Base-by-base conservation (phyloP, 177 flowering plant species). In the Vitis hybrid region DNA sequence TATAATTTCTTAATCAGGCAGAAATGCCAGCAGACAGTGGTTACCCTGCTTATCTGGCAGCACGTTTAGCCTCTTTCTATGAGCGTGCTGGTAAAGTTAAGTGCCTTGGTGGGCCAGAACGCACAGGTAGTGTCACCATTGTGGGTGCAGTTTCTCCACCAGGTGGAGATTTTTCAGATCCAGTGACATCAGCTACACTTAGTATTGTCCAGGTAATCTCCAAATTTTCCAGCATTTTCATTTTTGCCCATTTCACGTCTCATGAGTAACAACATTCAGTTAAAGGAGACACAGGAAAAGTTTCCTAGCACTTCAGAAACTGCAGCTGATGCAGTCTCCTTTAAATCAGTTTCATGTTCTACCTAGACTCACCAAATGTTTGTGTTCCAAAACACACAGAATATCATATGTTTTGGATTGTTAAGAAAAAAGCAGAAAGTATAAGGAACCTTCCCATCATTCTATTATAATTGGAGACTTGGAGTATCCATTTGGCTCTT, bases 21-120 rank as follows among this genome's bases (percentile, higher is more conserved):
- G 99, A 95, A 78, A 95, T 95, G 99, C 99, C 99, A 50, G 99
- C 98, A 13, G 99, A 95, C 79, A 93, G 98, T 87, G 99, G 99
- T 72, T 95, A 95, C 73, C 99, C 99, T 82, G 99, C 99, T 76
- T 95, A 95, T 72, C 74, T 95, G 78, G 99, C 99, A 49, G 97
- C 99, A 51, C 95, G 98, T 78, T 85, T 95, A 66, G 99, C 99
- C 28, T 93, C 98, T 24, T 95, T 95, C 79, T 95, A 95, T 75
- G 99, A 95, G 74, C 97, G 99, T 80, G 98, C 99, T 76, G 99
- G 99, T 71, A 95, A 95, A 85, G 99, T 95, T 66, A 95, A 92
- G 80, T 95, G 99, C 72, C 95, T 95, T 67, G 99, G 99, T 75
- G 85, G 94, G 20, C 99, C 99, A 61, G 97, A 95, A 72, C 97